phyloP scores from a whole-genome alignment of 495 filamentous ascomycete species.

The Evansstolkia leycettana region DNA sequence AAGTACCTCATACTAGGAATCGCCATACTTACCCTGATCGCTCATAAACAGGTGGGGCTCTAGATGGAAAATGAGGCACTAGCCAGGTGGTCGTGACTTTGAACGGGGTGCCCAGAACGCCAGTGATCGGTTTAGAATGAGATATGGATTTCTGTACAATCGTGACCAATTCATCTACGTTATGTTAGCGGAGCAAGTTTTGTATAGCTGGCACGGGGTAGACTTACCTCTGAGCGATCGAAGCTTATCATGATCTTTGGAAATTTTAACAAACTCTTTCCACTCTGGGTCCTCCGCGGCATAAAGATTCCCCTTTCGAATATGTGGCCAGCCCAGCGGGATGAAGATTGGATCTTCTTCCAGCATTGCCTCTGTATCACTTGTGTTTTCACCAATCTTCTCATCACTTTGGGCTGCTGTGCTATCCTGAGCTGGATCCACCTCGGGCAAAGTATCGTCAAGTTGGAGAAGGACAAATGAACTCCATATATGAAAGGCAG shows the following conservation, averaged over 20 bases:
- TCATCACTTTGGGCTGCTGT: slow-evolving; percentile 6
- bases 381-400: slow-evolving; percentile 7
- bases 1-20: too few species aligned
- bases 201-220: neutral
- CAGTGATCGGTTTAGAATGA: slow-evolving; percentile 17
- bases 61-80: slow-evolving; percentile 44
- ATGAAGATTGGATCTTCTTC: slow-evolving; percentile 43
- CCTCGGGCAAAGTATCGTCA: slow-evolving; percentile 19
- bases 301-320: slow-evolving; percentile 41
- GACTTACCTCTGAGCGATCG: slow-evolving; percentile 37
- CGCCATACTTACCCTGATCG: slow-evolving; percentile 40
- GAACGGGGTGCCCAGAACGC: slow-evolving; percentile 35
- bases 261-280: slow-evolving; percentile 49
- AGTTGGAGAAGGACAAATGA: slow-evolving; percentile 28
- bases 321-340: slow-evolving; percentile 44
- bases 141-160: slow-evolving; percentile 27
- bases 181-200: slow-evolving; percentile 6
- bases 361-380: slow-evolving; percentile 17
- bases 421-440: slow-evolving; percentile 5
- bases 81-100: slow-evolving; percentile 43
- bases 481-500: slow-evolving; percentile 27
- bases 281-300: slow-evolving; percentile 56
- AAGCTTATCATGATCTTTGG: slow-evolving; percentile 35
- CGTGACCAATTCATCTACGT: slow-evolving; percentile 37
- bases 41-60: slow-evolving; percentile 47